Evolutionary conservation across 2,329 filamentous ascomycete species (phyloP).

Genomic region (Paracamarosporium sp.): DNA sequence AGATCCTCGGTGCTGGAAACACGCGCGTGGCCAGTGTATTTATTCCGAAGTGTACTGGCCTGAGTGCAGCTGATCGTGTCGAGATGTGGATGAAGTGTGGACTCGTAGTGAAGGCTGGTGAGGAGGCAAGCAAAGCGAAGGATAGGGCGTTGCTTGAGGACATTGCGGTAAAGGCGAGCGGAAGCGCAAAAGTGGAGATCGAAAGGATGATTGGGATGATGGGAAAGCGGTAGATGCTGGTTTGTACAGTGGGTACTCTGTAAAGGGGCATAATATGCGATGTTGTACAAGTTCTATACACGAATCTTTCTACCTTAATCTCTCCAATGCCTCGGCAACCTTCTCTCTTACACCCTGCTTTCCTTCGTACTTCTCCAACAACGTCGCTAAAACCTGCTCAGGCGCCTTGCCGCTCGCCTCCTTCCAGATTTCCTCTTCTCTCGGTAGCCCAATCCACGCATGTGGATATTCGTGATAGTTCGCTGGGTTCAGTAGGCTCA

Average conservation of each 20-base stretch:
- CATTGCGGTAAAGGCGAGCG: constrained; percentile 75
- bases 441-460: constrained; percentile 72
- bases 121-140: constrained; percentile 85
- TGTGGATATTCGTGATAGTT: constrained; percentile 80
- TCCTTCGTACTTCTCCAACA: constrained; percentile 50
- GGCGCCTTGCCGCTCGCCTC: constrained; percentile 45
- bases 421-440: constrained; percentile 66
- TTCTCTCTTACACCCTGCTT: constrained; percentile 64
- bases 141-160: constrained; percentile 78
- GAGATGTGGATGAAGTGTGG: constrained; percentile 98
- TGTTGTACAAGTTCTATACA: constrained; percentile 2
- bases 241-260: neutral
- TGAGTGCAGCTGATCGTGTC: constrained; percentile 73
- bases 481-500: constrained; percentile 67
- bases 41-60: constrained; percentile 81
- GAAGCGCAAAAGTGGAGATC: constrained; percentile 76
- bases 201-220: constrained; percentile 73
- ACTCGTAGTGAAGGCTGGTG: constrained; percentile 84
- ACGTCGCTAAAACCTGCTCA: constrained; percentile 48
- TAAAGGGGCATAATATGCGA: neutral
- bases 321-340: constrained; percentile 66
- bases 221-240: constrained; percentile 16
- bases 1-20: constrained; percentile 87
- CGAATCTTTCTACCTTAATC: constrained; percentile 15
- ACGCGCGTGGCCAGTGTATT: constrained; percentile 83